phyloP scores from a whole-genome alignment of 2,329 filamentous ascomycete genomes.

The Ophiosphaerella narmari region DNA sequence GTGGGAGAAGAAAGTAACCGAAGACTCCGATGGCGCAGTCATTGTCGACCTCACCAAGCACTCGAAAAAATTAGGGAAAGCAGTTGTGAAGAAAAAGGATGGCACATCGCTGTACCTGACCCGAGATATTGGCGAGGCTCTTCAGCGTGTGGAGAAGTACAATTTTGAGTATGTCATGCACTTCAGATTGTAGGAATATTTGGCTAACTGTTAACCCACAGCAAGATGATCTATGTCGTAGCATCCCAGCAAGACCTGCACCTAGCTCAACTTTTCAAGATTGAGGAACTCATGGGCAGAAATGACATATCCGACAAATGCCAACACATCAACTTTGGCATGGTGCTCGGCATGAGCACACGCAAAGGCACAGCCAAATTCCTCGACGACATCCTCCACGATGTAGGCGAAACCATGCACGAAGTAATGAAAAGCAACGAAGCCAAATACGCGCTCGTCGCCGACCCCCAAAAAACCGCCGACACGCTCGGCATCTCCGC shows the following conservation, averaged over 20 bases:
- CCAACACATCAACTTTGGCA: slow-evolving; percentile 69
- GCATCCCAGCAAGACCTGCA: slow-evolving; percentile 68
- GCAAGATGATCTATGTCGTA: slow-evolving; percentile 70
- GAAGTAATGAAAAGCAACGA: slow-evolving; percentile 93
- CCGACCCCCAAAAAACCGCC: slow-evolving; percentile 77
- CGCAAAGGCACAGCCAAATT: slow-evolving; percentile 63
- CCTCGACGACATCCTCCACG: slow-evolving; percentile 55
- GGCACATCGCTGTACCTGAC: slow-evolving; percentile 72
- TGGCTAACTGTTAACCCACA: neutral
- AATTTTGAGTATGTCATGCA: slow-evolving; percentile 56
- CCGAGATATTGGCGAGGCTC: slow-evolving; percentile 69
- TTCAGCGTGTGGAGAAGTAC: slow-evolving; percentile 66
- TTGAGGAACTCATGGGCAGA: slow-evolving; percentile 64
- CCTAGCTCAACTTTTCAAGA: slow-evolving; percentile 68
- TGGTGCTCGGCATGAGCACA: slow-evolving; percentile 62
- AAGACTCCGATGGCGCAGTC: slow-evolving; percentile 68
- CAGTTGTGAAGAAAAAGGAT: slow-evolving; percentile 68
- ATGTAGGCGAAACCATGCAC: slow-evolving; percentile 92
- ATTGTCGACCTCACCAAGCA: slow-evolving; percentile 74
- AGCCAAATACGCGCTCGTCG: slow-evolving; percentile 87
- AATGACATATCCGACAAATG: slow-evolving; percentile 64
- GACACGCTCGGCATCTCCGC: slow-evolving; percentile 90
- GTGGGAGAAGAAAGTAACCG: slow-evolving; percentile 63
- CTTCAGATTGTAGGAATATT: too few species aligned
- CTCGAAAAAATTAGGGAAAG: slow-evolving; percentile 69